Base-by-base conservation (phyloP, 1,284 basidiomycete species). In the Mrakiaceae sp. region DNA sequence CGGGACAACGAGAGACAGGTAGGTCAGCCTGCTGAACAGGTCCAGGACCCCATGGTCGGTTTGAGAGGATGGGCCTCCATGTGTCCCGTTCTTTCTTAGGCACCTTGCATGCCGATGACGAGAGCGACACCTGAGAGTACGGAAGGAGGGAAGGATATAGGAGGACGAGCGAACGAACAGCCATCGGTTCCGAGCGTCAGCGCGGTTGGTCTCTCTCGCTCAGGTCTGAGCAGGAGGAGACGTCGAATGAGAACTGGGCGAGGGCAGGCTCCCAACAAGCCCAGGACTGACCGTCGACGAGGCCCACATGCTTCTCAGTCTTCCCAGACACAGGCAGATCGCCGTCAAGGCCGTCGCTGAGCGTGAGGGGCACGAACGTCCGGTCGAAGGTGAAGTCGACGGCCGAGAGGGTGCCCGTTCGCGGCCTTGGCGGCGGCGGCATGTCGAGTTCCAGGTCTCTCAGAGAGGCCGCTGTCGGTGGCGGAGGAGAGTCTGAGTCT, bases 281-380 rank as follows among this genome's bases (percentile, higher is more conserved):
- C 40, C 40, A 7, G 46, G 16, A 58, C 62, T n/a, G 9, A 63
- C 62, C 62, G 50, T 63, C 53, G 16, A 58, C 27, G 49, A 63
- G 49, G 11, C 62, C 62, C 7, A 63, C 43, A 51, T 63, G 49
- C 42, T 52, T 51, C 27, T 53, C 62, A 3, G 4, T 49, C 42
- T 39, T 50, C 5, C 43, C 50, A 11, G 16, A 11, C 48, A 4
- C 53, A 1, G 12, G 16, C 16, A 16, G 5, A 5, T 7, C 52
- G 40, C 51, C 53, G 10, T 55, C 46, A 4, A 16, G 14, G 0
- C 44, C 47, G 4, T 58, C 56, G 1, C 27, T 51, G 39, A 51
- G 49, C 14, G 47, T 58, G 3, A 63, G 50, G 2, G 62, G 62
- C 16, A 63, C 62, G n/a, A 56, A 42, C 3, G 16, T 50, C 16